Base-by-base conservation (phyloP, 176 grass and related monocot genomes). In the Raddia guianensis region DNA sequence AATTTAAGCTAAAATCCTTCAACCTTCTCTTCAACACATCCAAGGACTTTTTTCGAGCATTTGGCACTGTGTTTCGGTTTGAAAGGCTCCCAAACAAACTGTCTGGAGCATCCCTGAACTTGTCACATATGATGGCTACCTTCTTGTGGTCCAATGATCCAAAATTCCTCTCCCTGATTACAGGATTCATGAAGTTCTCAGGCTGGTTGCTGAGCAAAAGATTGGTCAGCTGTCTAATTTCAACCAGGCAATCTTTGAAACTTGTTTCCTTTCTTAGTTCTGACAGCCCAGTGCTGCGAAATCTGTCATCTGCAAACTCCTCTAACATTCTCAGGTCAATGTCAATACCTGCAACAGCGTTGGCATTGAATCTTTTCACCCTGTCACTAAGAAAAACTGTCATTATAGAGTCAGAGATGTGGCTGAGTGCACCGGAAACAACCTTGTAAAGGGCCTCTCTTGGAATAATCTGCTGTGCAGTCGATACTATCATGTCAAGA, bases 201-300 rank as follows among this genome's bases (percentile, higher is more conserved):
- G 94, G 94, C 51, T 93, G 91, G 82, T 91, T 97, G 85, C 91
- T 97, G 33, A 97, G 72, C 35, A 97, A 80, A 82, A 97, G 90
- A 83, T 97, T 91, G 66, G 85, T 59, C 33, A 97, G 77, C 68
- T 97, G 94, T 80, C 94, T 91, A 46, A 82, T 34, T 88, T 97
- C 94, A 0, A 80, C 70, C 72, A 97, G 77, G 59, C 91, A 93
- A 74, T 93, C 94, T 82, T 55, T 85, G 72, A 97, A 97, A 77
- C 66, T 91, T 14, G 73, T 57, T 44, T 91, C 94, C 51, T 90
- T 95, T 61, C 83, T 88, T 27, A 91, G 73, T 33, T 93, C 80
- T 1, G 80, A 73, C 52, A 93, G 76, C 44, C 94, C 86, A 73
- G 83, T 85, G 79, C 63, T 85, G 43, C 63, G 63, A 47, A 82